phyloP scores from a whole-genome alignment of 306 rosid genomes.

The Canavalia ensiformis region DNA sequence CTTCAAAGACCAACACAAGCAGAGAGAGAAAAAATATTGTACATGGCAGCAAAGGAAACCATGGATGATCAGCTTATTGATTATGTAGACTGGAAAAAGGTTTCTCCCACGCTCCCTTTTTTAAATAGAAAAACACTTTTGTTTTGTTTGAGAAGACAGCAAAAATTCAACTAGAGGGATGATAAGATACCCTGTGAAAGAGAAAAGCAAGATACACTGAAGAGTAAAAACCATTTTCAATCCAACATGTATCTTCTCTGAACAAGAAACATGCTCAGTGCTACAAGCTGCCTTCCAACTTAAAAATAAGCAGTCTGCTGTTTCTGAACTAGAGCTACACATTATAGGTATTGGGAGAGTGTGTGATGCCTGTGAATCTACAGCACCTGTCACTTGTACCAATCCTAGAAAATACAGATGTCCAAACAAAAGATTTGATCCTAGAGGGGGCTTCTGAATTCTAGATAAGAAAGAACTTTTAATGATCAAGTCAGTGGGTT shows the following conservation, averaged over 20 bases:
- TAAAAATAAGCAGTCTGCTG: constrained; percentile 27
- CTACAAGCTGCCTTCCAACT: not conserved
- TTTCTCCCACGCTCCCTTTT: constrained; percentile 46
- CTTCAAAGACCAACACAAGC: constrained; percentile 96
- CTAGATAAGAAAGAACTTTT: not conserved
- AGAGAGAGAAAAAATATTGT: constrained; percentile 87
- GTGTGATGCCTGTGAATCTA: constrained; percentile 2
- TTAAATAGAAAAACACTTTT: not conserved
- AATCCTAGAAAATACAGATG: not conserved
- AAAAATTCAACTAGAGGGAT: constrained; percentile 23
- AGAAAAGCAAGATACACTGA: constrained; percentile 27
- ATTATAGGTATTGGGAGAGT: not conserved
- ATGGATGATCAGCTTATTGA: constrained; percentile 91
- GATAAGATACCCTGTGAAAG: constrained; percentile 10
- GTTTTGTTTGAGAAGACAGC: not conserved
- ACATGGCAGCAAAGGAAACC: constrained; percentile 81
- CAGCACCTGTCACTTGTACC: constrained; percentile 2
- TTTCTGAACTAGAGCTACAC: constrained; percentile 27
- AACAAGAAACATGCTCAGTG: too few species aligned
- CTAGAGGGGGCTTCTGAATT: constrained; percentile 2
- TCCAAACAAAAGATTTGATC: constrained; percentile 20
- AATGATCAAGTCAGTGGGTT: not conserved
- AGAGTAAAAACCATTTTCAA: constrained; percentile 15
- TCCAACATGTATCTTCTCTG: not conserved
- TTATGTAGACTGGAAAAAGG: constrained; percentile 97